Conservation (phyloP, 2,329 filamentous ascomycete genomes). For the Fusarium metavorans region DNA sequence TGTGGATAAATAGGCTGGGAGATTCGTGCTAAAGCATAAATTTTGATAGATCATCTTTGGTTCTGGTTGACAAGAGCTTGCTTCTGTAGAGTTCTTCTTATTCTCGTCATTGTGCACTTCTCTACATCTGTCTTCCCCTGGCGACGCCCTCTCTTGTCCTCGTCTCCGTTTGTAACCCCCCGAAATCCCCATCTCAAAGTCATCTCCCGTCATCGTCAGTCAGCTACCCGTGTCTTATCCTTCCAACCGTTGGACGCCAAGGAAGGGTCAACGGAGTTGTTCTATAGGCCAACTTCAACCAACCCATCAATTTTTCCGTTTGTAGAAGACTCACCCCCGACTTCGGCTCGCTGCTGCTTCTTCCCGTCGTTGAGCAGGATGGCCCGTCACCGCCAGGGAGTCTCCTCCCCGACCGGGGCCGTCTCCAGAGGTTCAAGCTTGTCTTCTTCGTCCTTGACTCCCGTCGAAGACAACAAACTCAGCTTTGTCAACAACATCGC, state of each 20-base stretch:
- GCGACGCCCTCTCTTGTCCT: neutral
- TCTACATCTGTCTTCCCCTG: neutral
- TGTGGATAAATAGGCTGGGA: slow-evolving; percentile 6
- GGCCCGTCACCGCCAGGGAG: slow-evolving; percentile 2
- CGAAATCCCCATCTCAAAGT: slow-evolving; percentile 22
- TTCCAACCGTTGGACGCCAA: slow-evolving; percentile 16
- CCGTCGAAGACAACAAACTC: slow-evolving; percentile 2
- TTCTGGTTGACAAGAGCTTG: neutral
- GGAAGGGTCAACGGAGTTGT: neutral
- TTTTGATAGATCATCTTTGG: neutral
- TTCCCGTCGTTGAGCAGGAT: neutral
- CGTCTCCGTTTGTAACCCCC: slow-evolving; percentile 26
- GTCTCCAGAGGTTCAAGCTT: neutral
- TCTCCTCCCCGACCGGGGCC: neutral
- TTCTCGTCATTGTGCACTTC: neutral
- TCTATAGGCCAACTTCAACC: slow-evolving; percentile 1
- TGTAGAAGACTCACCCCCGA: neutral
- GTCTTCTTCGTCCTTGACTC: slow-evolving; percentile 4
- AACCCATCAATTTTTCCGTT: neutral
- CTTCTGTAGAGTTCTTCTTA: neutral
- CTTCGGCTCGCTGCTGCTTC: neutral
- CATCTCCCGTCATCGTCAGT: slow-evolving; percentile 16
- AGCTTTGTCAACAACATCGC: neutral
- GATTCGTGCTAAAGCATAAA: neutral
- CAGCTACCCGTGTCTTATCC: slow-evolving; percentile 26